These are phyloP conservation scores for Ceratobasidium sp. DNA, from an alignment of 1,284 basidiomycete genomes.

Conservation along the genomic window DNA sequence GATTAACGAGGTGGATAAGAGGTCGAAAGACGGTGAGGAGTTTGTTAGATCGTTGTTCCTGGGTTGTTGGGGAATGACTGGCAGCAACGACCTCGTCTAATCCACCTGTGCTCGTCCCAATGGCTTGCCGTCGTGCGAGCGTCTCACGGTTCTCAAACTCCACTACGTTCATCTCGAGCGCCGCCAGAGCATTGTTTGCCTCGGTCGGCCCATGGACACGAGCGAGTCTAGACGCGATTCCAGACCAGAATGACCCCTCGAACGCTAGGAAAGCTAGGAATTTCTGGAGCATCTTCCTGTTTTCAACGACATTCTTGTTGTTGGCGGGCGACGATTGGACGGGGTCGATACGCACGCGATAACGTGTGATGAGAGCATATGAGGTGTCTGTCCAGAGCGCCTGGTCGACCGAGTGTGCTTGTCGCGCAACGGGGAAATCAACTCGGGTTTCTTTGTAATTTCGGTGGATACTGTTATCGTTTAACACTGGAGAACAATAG, in stretches of 20 bases:
- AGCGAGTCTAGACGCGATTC: conserved; percentile 73
- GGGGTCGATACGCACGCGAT: conserved; percentile 70
- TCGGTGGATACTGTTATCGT: conserved; percentile 75
- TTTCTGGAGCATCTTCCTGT: conserved; percentile 83
- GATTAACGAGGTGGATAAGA: conserved; percentile 90
- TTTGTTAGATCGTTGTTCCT: conserved; percentile 64
- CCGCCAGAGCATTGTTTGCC: conserved; percentile 60
- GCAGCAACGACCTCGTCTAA: conserved; percentile 30
- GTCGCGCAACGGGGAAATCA: conserved; percentile 71
- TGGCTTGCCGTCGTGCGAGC: conserved; percentile 38
- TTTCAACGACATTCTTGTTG: conserved; percentile 66
- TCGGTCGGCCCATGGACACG: conserved; percentile 70
- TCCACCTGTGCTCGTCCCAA: too few relatives aligned
- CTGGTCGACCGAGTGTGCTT: conserved; percentile 81
- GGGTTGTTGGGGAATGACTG: conserved; percentile 52
- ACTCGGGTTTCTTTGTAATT: conserved; percentile 78
- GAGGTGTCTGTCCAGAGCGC: conserved; percentile 93
- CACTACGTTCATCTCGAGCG: conserved; percentile 58
- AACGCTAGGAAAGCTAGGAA: conserved; percentile 85
- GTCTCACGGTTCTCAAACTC: conserved; percentile 39
- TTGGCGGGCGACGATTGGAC: conserved; percentile 52
- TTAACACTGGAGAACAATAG: conserved; percentile 37
- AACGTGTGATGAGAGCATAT: conserved; percentile 82
- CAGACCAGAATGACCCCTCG: conserved; percentile 88
- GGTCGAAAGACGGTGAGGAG: conserved; percentile 83